Evolutionary conservation across 2,329 filamentous ascomycete genomes (phyloP), one percentile per base, ranked within the genome.

Genomic region (Pezicula neosporulosa): DNA sequence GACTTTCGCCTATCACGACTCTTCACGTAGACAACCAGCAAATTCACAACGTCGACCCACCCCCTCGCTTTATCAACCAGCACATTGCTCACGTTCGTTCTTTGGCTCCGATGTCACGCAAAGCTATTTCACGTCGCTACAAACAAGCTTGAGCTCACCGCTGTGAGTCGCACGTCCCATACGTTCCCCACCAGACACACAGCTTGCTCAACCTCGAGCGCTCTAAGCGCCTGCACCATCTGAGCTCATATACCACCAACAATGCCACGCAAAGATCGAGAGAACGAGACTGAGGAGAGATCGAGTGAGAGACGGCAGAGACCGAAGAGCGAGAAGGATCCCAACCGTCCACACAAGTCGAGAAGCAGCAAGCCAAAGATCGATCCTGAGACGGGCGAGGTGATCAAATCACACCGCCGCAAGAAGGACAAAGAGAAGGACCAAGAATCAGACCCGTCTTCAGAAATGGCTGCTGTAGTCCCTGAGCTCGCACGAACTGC

Each of bases 381-480:
- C 42, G 61, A 67, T 48, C 59, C 63, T 13, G 63, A 64, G 48
- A 66, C 66, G 16, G 64, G 64, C 10, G 60, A 64, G 51, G 44
- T 52, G 15, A 53, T 66, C 36, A 63, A 60, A 44, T 60, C 58
- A 47, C 64, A 62, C 50, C 55, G 63, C 44, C 60, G 59, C 27
- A 58, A 44, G 42, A 63, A 60, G 42, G 59, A 57, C 4, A 51
- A 44, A 21, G 60, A 61, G 7, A 48, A 51, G 19, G 52, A 54
- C 6, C 56, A 52, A 51, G 56, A 53, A 8, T 61, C 62, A 8
- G 58, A 63, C 46, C 50, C 57, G 35, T 58, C 58, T 13, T 44
- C 50, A 28, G 60, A 61, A 16, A 73, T 74, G 63, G 75, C 74
- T 45, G 76, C 82, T 48, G 65, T 80, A 43, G 74, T 77, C 12